Evolutionary conservation across 2,329 filamentous ascomycete species (phyloP), one percentile per base, ranked within the genome.

Genomic region (Parasarocladium wereldwijsianum): DNA sequence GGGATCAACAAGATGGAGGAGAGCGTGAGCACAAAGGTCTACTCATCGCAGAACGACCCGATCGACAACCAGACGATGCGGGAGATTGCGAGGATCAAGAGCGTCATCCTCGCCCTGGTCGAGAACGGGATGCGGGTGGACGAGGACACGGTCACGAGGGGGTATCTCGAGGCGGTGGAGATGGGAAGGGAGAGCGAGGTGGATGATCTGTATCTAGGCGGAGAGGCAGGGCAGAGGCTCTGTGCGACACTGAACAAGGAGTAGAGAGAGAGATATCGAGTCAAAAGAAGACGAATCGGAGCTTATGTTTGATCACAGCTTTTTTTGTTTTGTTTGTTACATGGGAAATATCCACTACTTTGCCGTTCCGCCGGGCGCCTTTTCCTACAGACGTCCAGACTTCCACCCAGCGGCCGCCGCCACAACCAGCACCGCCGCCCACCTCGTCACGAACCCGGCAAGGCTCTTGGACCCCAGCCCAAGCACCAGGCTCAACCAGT

Each of bases 1-100:
- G 57, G 55, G 10, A 82, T 94, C 44, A 93, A 84, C 31, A 70
- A 81, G 40, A 68, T 94, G 50, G 90, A 96, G 51, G 90, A 98
- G 57, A 75, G 64, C 41, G 79, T 90, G 13, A 85, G 76, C 38
- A 74, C 75, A 44, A 81, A 77, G 32, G 84, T 93, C 42, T 98
- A 98, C 56, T 90, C 82, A 32, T 92, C 82, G 49, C 85, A 94
- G 58, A 98, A 98, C 49, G 87, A 96, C 49, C 66, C 72, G 33
- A 85, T 98, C 38, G 61, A 71, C 14, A 59, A 72, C 3, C 71
- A 73, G 29, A 87, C 84, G 11, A 74, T 90, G 62, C 70, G 76
- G 37, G 90, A 96, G 62, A 94, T 98, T 53, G 76, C 83, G 11
- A 66, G 86, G 35, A 65, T 96, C 26, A 67, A 79, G 20, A 81